These are phyloP conservation scores for Esteya vermicola DNA, from an alignment of 2,329 filamentous ascomycete genomes.

Conservation along the genomic window DNA sequence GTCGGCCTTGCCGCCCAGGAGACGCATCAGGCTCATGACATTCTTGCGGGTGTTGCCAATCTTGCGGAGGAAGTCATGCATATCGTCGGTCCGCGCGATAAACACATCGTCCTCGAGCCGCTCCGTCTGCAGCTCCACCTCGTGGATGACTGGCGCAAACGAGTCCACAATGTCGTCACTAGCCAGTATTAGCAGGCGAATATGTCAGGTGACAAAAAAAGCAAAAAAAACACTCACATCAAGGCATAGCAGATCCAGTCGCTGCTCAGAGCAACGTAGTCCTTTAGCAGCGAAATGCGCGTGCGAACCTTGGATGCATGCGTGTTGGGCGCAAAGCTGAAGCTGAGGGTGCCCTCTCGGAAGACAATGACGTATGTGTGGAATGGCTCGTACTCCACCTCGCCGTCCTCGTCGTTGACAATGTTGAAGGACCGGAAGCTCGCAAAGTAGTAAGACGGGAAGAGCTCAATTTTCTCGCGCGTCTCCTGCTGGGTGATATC, in stretches of 20 bases:
- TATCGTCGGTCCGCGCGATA: constrained; percentile 79
- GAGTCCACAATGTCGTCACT: constrained; percentile 95
- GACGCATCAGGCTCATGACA: constrained; percentile 81
- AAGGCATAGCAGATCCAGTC: constrained; percentile 99
- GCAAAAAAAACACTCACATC: constrained; percentile 47
- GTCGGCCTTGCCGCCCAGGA: constrained; percentile 94
- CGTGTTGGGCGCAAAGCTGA: constrained; percentile 78
- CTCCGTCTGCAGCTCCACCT: constrained; percentile 80
- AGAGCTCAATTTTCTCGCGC: constrained; percentile 95
- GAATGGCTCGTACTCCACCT: constrained; percentile 81
- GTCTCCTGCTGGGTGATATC: constrained; percentile 93
- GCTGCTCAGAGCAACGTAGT: constrained; percentile 86
- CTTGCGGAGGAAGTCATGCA: constrained; percentile 68
- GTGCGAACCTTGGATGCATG: constrained; percentile 83
- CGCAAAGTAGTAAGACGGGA: constrained; percentile 95
- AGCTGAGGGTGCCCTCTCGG: constrained; percentile 85
- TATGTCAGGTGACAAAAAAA: neutral
- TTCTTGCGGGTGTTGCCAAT: constrained; percentile 90
- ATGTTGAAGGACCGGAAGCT: constrained; percentile 86
- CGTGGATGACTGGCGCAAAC: constrained; percentile 78
- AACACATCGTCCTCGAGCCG: constrained; percentile 93
- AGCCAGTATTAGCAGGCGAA: constrained; percentile 12
- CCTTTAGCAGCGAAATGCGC: constrained; percentile 82
- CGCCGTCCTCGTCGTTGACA: constrained; percentile 62
- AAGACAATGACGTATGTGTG: constrained; percentile 97